Percentiles rank a stretch among this genome's conserved stretches.
These are phyloP conservation scores for Penicillium pancosmium DNA, from an alignment of 495 filamentous ascomycete genomes.

Conservation along the genomic window DNA sequence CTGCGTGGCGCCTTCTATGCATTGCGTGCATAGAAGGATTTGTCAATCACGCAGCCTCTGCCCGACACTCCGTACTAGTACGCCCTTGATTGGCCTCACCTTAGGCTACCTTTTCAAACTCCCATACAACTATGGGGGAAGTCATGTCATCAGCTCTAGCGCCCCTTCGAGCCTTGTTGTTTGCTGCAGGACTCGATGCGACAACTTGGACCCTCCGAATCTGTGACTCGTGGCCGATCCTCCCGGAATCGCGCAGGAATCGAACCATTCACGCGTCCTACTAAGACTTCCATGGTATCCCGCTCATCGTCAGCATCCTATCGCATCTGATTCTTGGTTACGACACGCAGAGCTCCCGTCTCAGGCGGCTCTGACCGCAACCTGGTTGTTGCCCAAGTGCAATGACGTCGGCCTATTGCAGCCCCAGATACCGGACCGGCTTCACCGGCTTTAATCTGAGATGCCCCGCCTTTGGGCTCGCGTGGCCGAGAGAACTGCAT, in stretches of 20 bases:
- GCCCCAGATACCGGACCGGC: not conserved
- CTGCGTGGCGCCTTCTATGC: slow-evolving; percentile 25
- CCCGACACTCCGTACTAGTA: slow-evolving; percentile 16
- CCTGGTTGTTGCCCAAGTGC: slow-evolving; percentile 21
- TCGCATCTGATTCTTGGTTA: not conserved
- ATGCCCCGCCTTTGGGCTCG: slow-evolving; percentile 24
- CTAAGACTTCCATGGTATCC: slow-evolving; percentile 1
- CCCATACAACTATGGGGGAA: not conserved
- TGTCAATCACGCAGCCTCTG: slow-evolving; percentile 17
- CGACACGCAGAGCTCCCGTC: slow-evolving; percentile 6
- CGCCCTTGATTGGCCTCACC: slow-evolving; percentile 4
- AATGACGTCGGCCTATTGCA: slow-evolving; percentile 29
- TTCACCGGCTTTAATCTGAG: slow-evolving; percentile 32
- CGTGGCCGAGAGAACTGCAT: slow-evolving; percentile 26
- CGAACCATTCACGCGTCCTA: slow-evolving; percentile 3
- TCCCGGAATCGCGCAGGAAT: not conserved
- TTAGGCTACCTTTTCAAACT: not conserved
- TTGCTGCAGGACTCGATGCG: slow-evolving; percentile 8
- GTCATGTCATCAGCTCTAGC: not conserved
- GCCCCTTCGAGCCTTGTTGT: slow-evolving; percentile 1
- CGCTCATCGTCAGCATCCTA: slow-evolving; percentile 4
- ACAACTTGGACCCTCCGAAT: slow-evolving; percentile 3
- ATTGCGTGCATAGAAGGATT: slow-evolving; percentile 31
- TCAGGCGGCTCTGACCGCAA: slow-evolving; percentile 15
- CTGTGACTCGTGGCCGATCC: slow-evolving; percentile 21